Evolutionary conservation across 1,139 yeast genomes (phyloP), one percentile per base, ranked within the genome.

Genomic region (Hansenula sp.): DNA sequence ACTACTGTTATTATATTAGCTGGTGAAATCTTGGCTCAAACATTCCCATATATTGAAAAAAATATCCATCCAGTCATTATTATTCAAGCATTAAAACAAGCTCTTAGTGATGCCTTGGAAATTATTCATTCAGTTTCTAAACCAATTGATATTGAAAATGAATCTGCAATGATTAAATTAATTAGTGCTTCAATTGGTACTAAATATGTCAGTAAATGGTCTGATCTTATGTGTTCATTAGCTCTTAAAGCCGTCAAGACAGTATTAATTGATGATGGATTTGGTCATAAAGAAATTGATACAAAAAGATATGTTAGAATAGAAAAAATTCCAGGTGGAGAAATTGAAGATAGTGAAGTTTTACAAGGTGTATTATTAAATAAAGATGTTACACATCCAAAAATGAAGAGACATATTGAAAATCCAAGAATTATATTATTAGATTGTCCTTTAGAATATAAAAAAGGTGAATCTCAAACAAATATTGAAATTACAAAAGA

Each of bases 401-500:
- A 90, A 66, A 94, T 94, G 99, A 82, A 82, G 54, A 80, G 98
- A 62, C 60, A 71, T 54, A 86, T 92, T 52, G 88, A 82, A 59
- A 86, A 88, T 57, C 99, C 99, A 38, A 75, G 94, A 51, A 78
- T 94, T 42, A 76, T 94, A 31, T 74, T 94, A 50, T 74, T 94
- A 55, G 98, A 94, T 66, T 90, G 97, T 65, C 97, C 99, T 17
- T 73, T 94, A 56, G 99, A 94, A 66, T 94, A 94, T 69, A 94
- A 94, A 69, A 94, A 94, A 75, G 99, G 98, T 46, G 99, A 94
- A 68, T 89, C 97, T 3, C 98, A 94, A 65, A 92, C 98, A 43
- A 92, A 92, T 65, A 89, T 94, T 55, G 99, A 94, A 69, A 90
- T 94, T 64, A 84, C 96, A 39, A 88, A 88, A 59, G 97, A 92